Base-by-base conservation (phyloP, 208 protist species). In the Acanthamoeba lenticulata region DNA sequence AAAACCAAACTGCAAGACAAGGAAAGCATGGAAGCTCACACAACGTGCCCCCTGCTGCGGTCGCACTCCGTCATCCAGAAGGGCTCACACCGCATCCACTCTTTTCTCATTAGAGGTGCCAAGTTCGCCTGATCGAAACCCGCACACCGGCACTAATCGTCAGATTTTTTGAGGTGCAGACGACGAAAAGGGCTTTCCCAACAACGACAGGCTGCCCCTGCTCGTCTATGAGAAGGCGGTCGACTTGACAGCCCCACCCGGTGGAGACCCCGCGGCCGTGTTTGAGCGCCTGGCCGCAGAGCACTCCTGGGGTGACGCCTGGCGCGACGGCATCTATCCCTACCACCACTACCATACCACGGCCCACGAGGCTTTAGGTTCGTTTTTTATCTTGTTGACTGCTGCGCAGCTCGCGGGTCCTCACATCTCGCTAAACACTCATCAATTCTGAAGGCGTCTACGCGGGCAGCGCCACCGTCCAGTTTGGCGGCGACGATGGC, bases 291-390 rank as follows among this genome's bases (percentile, higher is more conserved):
- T 89, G 79, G 47, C 60, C 27, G 47, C 29, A 32, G 38, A 52
- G 44, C 27, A 89, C n/a, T 1, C 9, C 6, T 89, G 74, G 79
- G 79, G 47, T 21, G 79, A 62, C 5, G 79, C 45, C 3, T 89
- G 79, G 79, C 79, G 79, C 19, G 79, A 89, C 60, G 49, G 47
- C 49, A 6, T 89, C 24, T 89, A 89, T 34, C 47, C 44, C 0
- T 89, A 89, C 36, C 79, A 89, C n/a, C 79, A 89, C 79, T 89
- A 89, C 49, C 79, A 89, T 42, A 42, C 79, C 24, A 89, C 79
- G 11, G 79, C 79, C 32, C 79, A 89, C 34, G 79, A 89, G 34
- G 79, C 29, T 21, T 44, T 89, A 7, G 79, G 79, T 79, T 15
- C 79, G 15, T 44, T 11, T 1, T 11, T 7, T 17, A 1, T 6